Evolutionary conservation across 2,329 filamentous ascomycete species (phyloP).

Genomic region (Epichloe festucae): DNA sequence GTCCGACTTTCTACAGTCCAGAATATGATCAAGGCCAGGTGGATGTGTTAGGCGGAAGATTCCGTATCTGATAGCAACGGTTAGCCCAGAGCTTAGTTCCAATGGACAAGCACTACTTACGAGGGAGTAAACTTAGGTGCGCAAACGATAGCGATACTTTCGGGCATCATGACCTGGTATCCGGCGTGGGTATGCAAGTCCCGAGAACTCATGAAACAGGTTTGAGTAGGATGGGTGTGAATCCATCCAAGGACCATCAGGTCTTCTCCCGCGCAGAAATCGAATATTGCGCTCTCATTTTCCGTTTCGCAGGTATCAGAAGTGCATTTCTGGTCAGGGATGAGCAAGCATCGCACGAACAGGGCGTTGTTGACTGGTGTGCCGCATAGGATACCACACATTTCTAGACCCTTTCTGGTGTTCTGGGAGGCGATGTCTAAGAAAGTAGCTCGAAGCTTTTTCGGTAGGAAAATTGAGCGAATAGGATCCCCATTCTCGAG

Average conservation of each 20-base stretch:
- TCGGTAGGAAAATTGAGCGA: conserved; percentile 76
- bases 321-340: conserved; percentile 82
- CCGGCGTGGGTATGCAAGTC: conserved; percentile 89
- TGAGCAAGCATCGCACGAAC: conserved; percentile 77
- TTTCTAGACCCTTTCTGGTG: conserved; percentile 73
- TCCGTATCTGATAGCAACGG: conserved; percentile 50
- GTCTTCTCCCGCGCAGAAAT: conserved; percentile 76
- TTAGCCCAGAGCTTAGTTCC: neutral
- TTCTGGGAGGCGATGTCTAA: conserved; percentile 62
- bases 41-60: conserved; percentile 90
- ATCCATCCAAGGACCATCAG: conserved; percentile 91
- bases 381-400: conserved; percentile 87
- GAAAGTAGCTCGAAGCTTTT: conserved; percentile 60
- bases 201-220: conserved; percentile 92
- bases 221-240: conserved; percentile 91
- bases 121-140: conserved; percentile 68
- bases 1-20: conserved; percentile 63
- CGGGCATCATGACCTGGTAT: conserved; percentile 92
- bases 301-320: conserved; percentile 91
- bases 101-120: conserved; percentile 33
- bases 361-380: conserved; percentile 85
- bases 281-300: conserved; percentile 73
- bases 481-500: conserved; percentile 82
- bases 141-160: conserved; percentile 95
- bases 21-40: conserved; percentile 73